Conservation (phyloP, 2,329 filamentous ascomycete species). For the Aphanocladium album region DNA sequence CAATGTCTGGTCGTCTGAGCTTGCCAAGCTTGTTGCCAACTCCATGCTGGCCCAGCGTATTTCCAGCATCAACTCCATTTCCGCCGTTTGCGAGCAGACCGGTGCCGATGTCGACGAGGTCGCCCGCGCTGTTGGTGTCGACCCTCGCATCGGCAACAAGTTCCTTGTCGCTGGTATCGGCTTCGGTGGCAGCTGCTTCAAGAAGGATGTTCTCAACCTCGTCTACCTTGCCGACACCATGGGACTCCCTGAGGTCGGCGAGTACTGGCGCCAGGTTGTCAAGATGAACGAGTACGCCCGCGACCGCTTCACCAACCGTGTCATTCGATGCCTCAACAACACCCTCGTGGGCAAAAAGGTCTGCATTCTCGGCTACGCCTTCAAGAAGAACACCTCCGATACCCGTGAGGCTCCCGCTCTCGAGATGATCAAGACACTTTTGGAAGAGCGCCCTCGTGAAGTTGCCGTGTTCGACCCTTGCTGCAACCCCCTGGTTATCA, state of each 20-base stretch:
- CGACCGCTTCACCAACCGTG: conserved; percentile 60
- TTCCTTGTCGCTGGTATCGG: conserved; percentile 72
- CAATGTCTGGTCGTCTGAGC: conserved; percentile 72
- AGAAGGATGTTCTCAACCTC: conserved; percentile 72
- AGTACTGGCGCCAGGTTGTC: conserved; percentile 71
- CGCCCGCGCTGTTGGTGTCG: conserved; percentile 60
- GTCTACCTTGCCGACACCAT: conserved; percentile 69
- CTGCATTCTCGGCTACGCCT: conserved; percentile 68
- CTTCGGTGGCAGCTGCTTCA: conserved; percentile 77
- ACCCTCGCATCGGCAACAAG: conserved; percentile 65
- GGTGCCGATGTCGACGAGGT: conserved; percentile 74
- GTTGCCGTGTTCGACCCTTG: conserved; percentile 66
- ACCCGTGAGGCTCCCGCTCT: conserved; percentile 67
- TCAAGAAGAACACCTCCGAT: conserved; percentile 75
- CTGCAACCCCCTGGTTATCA: conserved; percentile 47
- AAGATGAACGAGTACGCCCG: conserved; percentile 73
- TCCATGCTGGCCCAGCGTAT: conserved; percentile 77
- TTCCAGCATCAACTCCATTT: conserved; percentile 75
- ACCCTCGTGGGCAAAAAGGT: conserved; percentile 67
- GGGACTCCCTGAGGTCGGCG: conserved; percentile 63
- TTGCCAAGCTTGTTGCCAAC: conserved; percentile 75
- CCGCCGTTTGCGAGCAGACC: conserved; percentile 72
- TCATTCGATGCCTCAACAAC: conserved; percentile 63
- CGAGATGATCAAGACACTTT: conserved; percentile 60
- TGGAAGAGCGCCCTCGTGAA: conserved; percentile 59